Base-by-base conservation (phyloP, 2,329 filamentous ascomycete genomes). In the Rutstroemia sp. region DNA sequence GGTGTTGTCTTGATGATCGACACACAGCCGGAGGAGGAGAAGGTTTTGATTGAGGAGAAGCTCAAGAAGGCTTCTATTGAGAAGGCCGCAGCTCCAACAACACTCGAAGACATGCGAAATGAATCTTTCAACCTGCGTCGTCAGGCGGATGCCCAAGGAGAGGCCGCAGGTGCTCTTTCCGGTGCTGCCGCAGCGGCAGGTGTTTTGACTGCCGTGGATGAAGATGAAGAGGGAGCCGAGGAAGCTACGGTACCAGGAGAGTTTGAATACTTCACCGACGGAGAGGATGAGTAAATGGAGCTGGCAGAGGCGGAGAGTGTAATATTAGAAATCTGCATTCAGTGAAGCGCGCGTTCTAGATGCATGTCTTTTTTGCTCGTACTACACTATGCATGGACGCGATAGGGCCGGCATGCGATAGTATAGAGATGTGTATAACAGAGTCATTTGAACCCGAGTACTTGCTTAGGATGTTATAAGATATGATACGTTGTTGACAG, bases 1-100 rank as follows among this genome's bases (percentile, higher is more conserved):
- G 94, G 94, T 63, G 90, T 95, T 39, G 84, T 97, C 37, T 80
- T 99, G n/a, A 83, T 99, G 21, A 79, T 89, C 56, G 94, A 99
- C 70, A 91, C 86, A 14, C 81, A 86, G 62, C 88, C 91, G 0
- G 81, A 84, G 1, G 87, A 95, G 70, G 74, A 84, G 48, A 95
- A 95, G 71, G 77, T 84, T 17, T 79, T 94, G 7, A 81, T 99
- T 48, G 94, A 97, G 71, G 84, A 97, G 72, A 96, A 95, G 76
- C 82, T 95, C 44, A 94, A 92, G 79, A 96, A 95, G 72, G 79
- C 80, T 4, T 79, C 79, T 1, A 82, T 77, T 0, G 83, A 86
- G 65, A 82, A 79, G 55, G 82, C 83, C 0, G 80, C 81, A 2
- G 70, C 71, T 23, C 63, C 72, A 53, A 60, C 65, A 9, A 68